Conservation (phyloP, 371 early-diverging fungal species). For the Parasitella parasitica region DNA sequence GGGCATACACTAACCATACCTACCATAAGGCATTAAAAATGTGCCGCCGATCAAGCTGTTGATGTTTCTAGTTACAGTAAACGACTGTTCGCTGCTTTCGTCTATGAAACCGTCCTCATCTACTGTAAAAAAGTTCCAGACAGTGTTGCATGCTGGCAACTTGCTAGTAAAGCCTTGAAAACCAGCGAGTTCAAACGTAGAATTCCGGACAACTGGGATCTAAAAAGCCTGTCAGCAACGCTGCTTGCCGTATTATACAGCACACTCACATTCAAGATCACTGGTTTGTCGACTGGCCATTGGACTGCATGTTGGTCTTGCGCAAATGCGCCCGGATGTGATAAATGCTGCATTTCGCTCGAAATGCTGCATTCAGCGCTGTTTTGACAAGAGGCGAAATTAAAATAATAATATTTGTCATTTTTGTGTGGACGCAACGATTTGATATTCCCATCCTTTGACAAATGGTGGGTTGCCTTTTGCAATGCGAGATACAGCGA, state of each 20-base stretch:
- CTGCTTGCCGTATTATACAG: too few relatives aligned
- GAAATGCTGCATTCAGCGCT: too few relatives aligned
- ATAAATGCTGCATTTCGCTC: not conserved
- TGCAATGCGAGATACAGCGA: not conserved
- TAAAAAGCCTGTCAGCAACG: too few relatives aligned
- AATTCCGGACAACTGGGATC: not conserved
- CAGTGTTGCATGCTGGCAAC: not conserved
- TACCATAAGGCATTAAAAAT: not conserved
- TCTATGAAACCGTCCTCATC: not conserved
- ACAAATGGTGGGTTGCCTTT: not conserved
- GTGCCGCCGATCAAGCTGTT: not conserved
- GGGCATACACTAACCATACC: not conserved
- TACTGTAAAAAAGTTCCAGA: not conserved
- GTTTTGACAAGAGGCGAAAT: not conserved
- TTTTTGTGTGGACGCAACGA: not conserved
- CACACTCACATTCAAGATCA: not conserved
- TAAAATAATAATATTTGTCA: not conserved
- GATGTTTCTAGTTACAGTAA: not conserved
- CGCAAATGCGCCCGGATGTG: not conserved
- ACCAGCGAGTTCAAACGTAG: not conserved
- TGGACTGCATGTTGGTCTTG: not conserved
- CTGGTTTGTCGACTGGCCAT: not conserved
- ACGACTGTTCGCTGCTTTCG: not conserved
- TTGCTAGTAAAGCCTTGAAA: not conserved
- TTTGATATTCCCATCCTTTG: not conserved